phyloP scores from a whole-genome alignment of 2,329 filamentous ascomycete genomes.

The Diplodia sapinea region DNA sequence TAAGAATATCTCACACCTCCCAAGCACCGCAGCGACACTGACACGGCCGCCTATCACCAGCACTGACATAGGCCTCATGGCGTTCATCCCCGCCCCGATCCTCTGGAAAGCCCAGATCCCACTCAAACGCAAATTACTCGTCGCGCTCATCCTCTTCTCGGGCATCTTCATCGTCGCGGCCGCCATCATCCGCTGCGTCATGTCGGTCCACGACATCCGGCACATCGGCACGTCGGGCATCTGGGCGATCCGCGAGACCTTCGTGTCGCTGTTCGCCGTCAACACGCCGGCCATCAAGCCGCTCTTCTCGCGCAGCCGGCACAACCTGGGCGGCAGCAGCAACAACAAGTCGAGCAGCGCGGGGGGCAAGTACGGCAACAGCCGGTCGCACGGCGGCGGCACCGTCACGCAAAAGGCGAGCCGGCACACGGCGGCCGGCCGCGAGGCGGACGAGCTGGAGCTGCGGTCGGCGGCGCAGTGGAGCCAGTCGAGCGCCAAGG shows the following conservation, averaged over 20 bases:
- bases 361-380: background rate
- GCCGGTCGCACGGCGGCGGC: background rate
- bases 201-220: slow-evolving; percentile 47
- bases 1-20: background rate
- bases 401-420: background rate
- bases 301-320: slow-evolving; percentile 39
- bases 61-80: slow-evolving; percentile 49
- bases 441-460: background rate
- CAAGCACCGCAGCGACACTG: too few species aligned
- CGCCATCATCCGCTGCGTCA: slow-evolving; percentile 50
- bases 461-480: slow-evolving; percentile 1
- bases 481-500: background rate
- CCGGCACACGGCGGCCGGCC: background rate
- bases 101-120: slow-evolving; percentile 51
- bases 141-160: slow-evolving; percentile 51
- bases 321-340: background rate
- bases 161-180: slow-evolving; percentile 54
- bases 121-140: slow-evolving; percentile 48
- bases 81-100: slow-evolving; percentile 50
- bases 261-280: slow-evolving; percentile 52
- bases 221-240: slow-evolving; percentile 48
- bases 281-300: slow-evolving; percentile 52
- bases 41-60: background rate
- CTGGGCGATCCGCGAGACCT: slow-evolving; percentile 55
- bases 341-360: background rate